Evolutionary conservation across 352 stramenopile species (phyloP).

Genomic region (Saprolegnia diclina): DNA sequence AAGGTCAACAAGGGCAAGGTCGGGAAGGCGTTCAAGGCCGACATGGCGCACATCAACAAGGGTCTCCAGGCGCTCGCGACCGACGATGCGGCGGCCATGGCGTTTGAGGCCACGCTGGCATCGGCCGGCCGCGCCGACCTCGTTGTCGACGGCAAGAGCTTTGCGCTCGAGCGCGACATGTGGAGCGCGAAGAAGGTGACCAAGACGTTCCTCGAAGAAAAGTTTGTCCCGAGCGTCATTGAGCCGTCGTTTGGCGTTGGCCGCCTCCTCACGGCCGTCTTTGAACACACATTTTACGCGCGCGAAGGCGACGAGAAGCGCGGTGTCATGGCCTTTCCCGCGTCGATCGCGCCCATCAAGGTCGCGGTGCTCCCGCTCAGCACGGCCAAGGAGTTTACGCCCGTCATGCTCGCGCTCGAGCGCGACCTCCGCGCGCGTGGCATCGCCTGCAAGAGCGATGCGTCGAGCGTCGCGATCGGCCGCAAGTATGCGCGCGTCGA

Average conservation of each 20-base stretch:
- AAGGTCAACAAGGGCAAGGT: conserved; percentile 97
- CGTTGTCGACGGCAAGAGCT: conserved; percentile 84
- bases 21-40: conserved; percentile 94
- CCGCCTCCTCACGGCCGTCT: conserved; percentile 95
- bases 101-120: conserved; percentile 89
- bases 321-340: conserved; percentile 96
- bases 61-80: conserved; percentile 78
- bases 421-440: conserved; percentile 51
- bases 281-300: conserved; percentile 98
- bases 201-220: conserved; percentile 95
- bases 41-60: conserved; percentile 77
- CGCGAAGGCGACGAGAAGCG: conserved; percentile 96
- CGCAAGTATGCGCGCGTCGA: conserved; percentile 95
- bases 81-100: conserved; percentile 80
- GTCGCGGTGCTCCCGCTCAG: conserved; percentile 93
- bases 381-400: conserved; percentile 80
- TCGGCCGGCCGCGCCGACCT: conserved; percentile 85
- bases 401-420: conserved; percentile 76
- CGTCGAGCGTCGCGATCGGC: conserved; percentile 93
- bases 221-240: conserved; percentile 99
- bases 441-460: conserved; percentile 91
- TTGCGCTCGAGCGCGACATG: conserved; percentile 94
- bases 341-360: conserved; percentile 98
- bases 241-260: conserved; percentile 99
- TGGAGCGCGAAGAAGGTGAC: conserved; percentile 91